Conservation (phyloP, 2,329 filamentous ascomycete genomes). For the Fusarium nygamai region DNA sequence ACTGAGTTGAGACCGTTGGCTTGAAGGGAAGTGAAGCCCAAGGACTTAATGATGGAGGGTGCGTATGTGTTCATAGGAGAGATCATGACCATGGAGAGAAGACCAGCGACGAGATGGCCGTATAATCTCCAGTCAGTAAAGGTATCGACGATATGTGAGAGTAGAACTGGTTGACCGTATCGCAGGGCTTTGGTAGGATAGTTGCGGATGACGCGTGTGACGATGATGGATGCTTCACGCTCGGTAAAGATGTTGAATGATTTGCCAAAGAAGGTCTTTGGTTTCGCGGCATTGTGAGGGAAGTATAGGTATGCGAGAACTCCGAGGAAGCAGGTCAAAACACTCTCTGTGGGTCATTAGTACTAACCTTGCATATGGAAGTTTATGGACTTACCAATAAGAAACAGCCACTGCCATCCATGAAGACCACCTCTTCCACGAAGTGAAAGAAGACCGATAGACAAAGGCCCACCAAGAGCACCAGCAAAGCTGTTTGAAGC, state of each 20-base stretch:
- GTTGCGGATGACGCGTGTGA: conserved; percentile 44
- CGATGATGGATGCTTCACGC: conserved; percentile 40
- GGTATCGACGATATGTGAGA: conserved; percentile 40
- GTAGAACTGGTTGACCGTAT: conserved; percentile 36
- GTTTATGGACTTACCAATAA: conserved; percentile 37
- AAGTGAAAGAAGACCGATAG: conserved; percentile 43
- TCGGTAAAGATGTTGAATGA: conserved; percentile 40
- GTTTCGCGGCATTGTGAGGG: conserved; percentile 39
- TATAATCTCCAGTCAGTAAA: conserved; percentile 45
- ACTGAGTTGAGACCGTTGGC: conserved; percentile 46
- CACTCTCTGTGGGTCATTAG: conserved; percentile 36
- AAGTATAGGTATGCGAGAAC: conserved; percentile 43
- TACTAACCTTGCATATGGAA: rapidly evolving
- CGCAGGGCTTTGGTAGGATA: conserved; percentile 43
- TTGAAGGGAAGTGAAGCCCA: conserved; percentile 41
- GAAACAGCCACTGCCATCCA: conserved; percentile 47
- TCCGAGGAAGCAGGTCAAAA: conserved; percentile 39
- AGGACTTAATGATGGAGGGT: conserved; percentile 44
- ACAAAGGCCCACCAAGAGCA: conserved; percentile 41
- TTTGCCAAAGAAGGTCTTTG: conserved; percentile 41
- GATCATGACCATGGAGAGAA: conserved; percentile 47
- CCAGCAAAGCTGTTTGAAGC: conserved; percentile 45
- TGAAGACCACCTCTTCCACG: conserved; percentile 35
- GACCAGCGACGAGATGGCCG: conserved; percentile 39
- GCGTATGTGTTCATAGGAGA: conserved; percentile 46